Conservation (phyloP, 2,329 filamentous ascomycete genomes). For the Xylariaceae sp. region DNA sequence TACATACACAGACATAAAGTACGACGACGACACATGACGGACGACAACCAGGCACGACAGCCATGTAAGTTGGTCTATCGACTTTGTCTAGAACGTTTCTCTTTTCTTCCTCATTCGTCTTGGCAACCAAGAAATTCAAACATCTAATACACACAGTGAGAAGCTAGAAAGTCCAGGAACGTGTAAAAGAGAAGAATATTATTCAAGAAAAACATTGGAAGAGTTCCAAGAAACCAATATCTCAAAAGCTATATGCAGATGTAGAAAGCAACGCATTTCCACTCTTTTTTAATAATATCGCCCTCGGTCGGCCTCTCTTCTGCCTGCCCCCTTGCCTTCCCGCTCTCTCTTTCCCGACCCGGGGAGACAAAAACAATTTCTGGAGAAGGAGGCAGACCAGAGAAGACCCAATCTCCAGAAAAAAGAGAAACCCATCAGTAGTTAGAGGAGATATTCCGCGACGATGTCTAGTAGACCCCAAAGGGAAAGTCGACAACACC, state of each 20-base stretch:
- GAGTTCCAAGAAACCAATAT: neutral
- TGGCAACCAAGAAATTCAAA: too few relatives aligned
- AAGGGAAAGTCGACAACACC: conserved; percentile 1
- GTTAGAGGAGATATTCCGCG: neutral
- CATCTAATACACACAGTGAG: too few relatives aligned
- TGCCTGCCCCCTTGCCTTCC: neutral
- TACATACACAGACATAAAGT: too few relatives aligned
- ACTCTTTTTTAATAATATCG: neutral
- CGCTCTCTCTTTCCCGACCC: neutral
- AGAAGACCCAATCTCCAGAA: too few relatives aligned
- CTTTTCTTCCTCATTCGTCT: too few relatives aligned
- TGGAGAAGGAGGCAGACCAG: too few relatives aligned
- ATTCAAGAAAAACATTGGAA: neutral
- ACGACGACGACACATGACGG: too few relatives aligned
- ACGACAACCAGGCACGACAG: too few relatives aligned
- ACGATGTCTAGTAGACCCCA: conserved; percentile 11
- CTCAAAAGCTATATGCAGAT: neutral
- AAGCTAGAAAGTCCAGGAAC: neutral
- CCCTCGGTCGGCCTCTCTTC: neutral
- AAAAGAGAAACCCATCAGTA: neutral
- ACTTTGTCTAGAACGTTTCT: too few relatives aligned
- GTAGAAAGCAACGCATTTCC: conserved; percentile 2
- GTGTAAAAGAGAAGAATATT: conserved; percentile 5
- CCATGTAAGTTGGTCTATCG: too few relatives aligned
- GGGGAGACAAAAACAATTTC: too few relatives aligned